Evolutionary conservation across 2,329 filamentous ascomycete species (phyloP), one percentile per base, ranked within the genome.

Genomic region (Scedosporium minutisporum): DNA sequence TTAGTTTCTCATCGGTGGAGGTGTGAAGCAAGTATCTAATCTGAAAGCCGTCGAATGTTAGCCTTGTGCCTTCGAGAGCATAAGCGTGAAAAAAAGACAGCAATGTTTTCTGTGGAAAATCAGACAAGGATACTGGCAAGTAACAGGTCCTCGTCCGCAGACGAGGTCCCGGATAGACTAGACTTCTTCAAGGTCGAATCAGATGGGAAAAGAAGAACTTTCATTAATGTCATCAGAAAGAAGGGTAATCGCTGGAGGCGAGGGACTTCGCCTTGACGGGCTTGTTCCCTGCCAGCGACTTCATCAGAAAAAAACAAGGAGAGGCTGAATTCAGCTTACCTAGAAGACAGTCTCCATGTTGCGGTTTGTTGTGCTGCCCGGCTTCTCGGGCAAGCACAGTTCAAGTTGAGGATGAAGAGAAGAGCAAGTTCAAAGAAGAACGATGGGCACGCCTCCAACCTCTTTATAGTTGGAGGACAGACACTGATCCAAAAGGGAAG

Each of bases 101-200:
- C 18, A 18, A 16, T 38, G 66, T 62, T 58, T 59, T 67, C 62
- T 68, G 66, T 66, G 70, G 70, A 38, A 38, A 38, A 38, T 91
- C 89, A 91, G 89, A 90, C 86, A 86, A 83, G 77, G 80, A 87
- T 92, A 92, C 89, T 93, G 89, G 89, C 89, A 90, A 92, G 89
- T 92, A 92, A 88, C 89, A 90, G 87, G 85, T 61, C 63, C 63
- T 42, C 58, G 82, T 75, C 72, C 75, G 80, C 73, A 79, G 71
- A 74, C 72, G 77, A 76, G 77, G 77, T 79, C 85, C 87, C 87
- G 85, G 80, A 83, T 79, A 88, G 83, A 82, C 80, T 79, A 73
- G 78, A 73, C 79, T 87, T 90, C 87, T 85, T 91, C 89, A 93
- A 87, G 87, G 88, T 86, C 89, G 89, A 91, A 83, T 93, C 88